phyloP scores from a whole-genome alignment of 2,329 filamentous ascomycete species.

The Pestalotiopsis sp. region DNA sequence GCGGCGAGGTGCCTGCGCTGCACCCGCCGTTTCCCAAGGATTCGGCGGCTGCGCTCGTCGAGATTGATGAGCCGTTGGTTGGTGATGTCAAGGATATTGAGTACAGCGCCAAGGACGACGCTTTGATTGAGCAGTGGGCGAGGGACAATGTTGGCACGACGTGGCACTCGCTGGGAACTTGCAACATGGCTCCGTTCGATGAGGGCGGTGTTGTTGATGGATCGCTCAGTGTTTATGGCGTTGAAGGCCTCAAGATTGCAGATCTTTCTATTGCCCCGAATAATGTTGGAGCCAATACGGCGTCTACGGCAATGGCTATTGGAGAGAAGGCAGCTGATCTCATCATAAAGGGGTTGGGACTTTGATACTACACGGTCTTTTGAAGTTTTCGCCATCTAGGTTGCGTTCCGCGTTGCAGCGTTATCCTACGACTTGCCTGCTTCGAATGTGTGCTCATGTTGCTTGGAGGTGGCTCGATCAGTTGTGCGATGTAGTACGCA shows the following conservation, averaged over 20 bases:
- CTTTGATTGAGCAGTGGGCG: conserved; percentile 38
- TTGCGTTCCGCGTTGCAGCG: no score
- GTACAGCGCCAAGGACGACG: conserved; percentile 44
- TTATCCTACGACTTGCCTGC: no score
- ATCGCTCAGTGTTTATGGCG: conserved; percentile 36
- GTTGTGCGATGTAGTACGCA: no score
- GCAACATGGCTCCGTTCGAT: conserved; percentile 32
- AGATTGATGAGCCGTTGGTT: conserved; percentile 22
- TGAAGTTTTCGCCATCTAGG: no score
- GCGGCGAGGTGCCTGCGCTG: conserved; percentile 40
- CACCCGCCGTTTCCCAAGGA: conserved; percentile 42
- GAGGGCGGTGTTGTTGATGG: conserved; percentile 38
- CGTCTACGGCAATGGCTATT: conserved; percentile 43
- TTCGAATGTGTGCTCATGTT: no score
- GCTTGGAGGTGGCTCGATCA: no score
- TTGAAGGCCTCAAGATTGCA: conserved; percentile 35
- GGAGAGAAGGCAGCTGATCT: conserved; percentile 45
- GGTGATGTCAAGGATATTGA: conserved; percentile 36
- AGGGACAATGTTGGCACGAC: conserved; percentile 34
- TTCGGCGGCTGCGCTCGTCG: conserved; percentile 37
- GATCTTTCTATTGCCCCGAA: conserved; percentile 29
- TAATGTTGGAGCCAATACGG: conserved; percentile 42
- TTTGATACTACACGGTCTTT: background rate
- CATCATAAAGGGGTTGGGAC: conserved; percentile 32
- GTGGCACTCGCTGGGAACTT: conserved; percentile 31